phyloP scores from a whole-genome alignment of 768 basidiomycete species.

The Boletus pseudo-olivaceus region DNA sequence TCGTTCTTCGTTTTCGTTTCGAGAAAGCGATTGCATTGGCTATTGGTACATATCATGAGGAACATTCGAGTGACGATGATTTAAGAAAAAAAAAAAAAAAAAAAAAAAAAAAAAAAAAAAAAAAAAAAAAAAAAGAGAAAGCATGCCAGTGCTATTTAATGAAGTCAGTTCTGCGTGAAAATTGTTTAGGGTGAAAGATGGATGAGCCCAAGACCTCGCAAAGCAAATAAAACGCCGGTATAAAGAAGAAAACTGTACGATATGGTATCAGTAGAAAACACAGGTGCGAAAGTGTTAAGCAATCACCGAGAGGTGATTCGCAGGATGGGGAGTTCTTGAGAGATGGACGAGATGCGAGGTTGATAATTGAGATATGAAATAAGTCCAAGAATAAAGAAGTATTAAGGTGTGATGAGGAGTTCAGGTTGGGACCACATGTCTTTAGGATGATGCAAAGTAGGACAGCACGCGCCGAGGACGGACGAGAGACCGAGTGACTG shows the following conservation, averaged over 20 bases:
- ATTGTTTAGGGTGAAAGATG: neutral
- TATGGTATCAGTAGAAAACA: neutral
- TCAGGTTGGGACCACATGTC: neutral
- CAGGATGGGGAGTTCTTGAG: neutral
- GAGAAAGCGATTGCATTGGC: neutral
- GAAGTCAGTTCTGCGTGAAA: conserved; percentile 9
- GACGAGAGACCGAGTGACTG: neutral
- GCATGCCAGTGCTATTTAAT: conserved; percentile 7
- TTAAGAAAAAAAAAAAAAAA: too few species aligned
- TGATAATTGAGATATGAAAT: conserved; percentile 16
- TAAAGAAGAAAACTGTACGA: neutral
- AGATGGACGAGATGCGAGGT: neutral
- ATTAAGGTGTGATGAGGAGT: neutral
- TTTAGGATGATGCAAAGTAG: neutral
- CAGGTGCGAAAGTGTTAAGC: neutral
- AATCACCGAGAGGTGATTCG: neutral
- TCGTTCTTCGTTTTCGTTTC: neutral
- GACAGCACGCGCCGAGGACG: neutral
- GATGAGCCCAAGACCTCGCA: neutral
- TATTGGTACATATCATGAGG: conserved; percentile 7
- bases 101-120: too few species aligned
- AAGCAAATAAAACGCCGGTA: neutral
- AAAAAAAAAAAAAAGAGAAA: too few species aligned
- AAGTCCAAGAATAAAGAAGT: conserved; percentile 15
- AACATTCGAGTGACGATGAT: neutral